Evolutionary conservation across 768 basidiomycete genomes (phyloP).

Genomic region (Candolleomyces efflorescens): DNA sequence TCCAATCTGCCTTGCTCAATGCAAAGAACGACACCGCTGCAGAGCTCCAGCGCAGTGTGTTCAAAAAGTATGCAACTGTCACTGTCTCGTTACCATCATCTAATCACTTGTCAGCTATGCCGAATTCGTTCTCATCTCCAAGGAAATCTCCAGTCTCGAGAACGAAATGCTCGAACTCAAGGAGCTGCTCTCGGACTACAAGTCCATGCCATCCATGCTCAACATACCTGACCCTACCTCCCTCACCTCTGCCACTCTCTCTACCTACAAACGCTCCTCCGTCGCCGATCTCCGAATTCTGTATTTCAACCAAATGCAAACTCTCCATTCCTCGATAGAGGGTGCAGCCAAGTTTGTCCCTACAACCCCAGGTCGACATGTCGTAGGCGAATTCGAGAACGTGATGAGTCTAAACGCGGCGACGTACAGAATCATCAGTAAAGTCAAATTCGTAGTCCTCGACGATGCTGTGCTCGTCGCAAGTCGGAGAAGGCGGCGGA

Average conservation of each 20-base stretch:
- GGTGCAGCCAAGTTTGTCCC: constrained; percentile 96
- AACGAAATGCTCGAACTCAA: constrained; percentile 98
- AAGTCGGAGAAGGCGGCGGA: constrained; percentile 57
- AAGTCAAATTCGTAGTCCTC: constrained; percentile 85
- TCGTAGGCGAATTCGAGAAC: constrained; percentile 80
- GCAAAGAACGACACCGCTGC: constrained; percentile 70
- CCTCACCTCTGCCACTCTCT: constrained; percentile 41
- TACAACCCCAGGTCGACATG: constrained; percentile 84
- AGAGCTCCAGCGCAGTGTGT: constrained; percentile 88
- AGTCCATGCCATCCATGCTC: constrained; percentile 88
- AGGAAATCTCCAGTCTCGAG: constrained; percentile 94
- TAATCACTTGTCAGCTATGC: constrained; percentile 64
- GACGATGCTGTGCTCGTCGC: constrained; percentile 92
- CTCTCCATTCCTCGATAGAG: constrained; percentile 84
- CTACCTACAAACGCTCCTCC: constrained; percentile 70
- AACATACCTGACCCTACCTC: constrained; percentile 83
- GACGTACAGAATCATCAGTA: constrained; percentile 88
- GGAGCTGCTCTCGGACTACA: constrained; percentile 91
- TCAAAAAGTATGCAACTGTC: constrained; percentile 67
- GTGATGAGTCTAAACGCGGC: constrained; percentile 87
- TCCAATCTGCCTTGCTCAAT: constrained; percentile 71
- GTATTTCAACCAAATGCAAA: constrained; percentile 93
- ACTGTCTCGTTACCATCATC: neutral
- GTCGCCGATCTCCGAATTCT: constrained; percentile 93
- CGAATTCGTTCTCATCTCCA: constrained; percentile 94